phyloP scores from a whole-genome alignment of 83 land plant genomes.

The Thuja plicata region DNA sequence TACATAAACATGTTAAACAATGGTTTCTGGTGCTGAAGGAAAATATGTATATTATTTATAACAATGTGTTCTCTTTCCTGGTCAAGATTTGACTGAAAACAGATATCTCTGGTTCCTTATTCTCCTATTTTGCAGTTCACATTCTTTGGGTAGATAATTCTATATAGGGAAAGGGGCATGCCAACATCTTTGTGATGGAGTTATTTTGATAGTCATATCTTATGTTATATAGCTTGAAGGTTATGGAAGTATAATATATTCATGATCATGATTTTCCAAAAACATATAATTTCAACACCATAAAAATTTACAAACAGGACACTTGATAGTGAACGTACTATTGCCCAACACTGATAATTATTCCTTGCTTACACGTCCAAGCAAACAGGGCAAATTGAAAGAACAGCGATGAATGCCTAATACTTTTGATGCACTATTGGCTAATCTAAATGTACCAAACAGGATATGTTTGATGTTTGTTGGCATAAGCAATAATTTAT shows the following conservation, averaged over 20 bases:
- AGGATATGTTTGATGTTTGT: background rate
- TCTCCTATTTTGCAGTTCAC: background rate
- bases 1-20: background rate
- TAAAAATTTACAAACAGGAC: background rate
- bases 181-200: background rate
- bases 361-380: background rate
- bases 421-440: too few species aligned
- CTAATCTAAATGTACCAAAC: too few species aligned
- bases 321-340: background rate
- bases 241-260: background rate
- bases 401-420: background rate
- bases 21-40: background rate
- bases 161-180: background rate
- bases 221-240: background rate
- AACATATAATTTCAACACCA: background rate
- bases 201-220: background rate
- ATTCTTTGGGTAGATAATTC: background rate
- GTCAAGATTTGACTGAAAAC: background rate
- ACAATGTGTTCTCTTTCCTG: background rate
- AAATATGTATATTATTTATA: background rate
- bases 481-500: background rate
- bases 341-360: background rate
- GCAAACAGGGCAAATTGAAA: background rate
- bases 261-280: background rate
- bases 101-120: background rate